phyloP scores from a whole-genome alignment of 2,329 filamentous ascomycete genomes.

The Fusarium denticulatum region DNA sequence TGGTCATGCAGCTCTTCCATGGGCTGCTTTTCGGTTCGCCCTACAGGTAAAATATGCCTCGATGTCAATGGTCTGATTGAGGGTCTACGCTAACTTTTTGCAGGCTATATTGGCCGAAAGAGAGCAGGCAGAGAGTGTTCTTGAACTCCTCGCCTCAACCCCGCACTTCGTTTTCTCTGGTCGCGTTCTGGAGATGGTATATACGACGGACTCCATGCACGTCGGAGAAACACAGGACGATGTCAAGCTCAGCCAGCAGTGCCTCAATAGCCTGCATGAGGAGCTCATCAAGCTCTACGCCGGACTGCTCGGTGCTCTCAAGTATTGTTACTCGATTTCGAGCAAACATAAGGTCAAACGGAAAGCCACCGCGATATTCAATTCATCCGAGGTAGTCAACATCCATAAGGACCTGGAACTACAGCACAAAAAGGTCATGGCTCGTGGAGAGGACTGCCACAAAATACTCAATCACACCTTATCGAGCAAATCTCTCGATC shows the following conservation, averaged over 20 bases:
- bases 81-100: background rate
- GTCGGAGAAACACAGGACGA: fast-evolving
- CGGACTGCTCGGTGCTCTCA: fast-evolving
- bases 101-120: background rate
- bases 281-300: background rate
- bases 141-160: background rate
- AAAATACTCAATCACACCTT: fast-evolving
- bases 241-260: fast-evolving
- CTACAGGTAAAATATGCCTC: fast-evolving
- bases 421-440: fast-evolving
- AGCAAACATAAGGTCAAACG: background rate
- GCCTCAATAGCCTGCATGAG: fast-evolving
- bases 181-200: fast-evolving
- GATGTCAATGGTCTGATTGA: fast-evolving
- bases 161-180: background rate
- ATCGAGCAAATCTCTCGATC: fast-evolving
- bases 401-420: background rate
- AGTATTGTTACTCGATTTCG: fast-evolving
- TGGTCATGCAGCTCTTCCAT: fast-evolving
- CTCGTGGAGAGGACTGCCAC: fast-evolving
- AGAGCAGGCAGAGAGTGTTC: fast-evolving
- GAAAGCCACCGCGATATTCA: fast-evolving
- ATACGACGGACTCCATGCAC: fast-evolving
- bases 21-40: background rate
- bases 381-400: fast-evolving